phyloP scores from a whole-genome alignment of 169 alveolate genomes.

The Cryptosporidium meleagridis region DNA sequence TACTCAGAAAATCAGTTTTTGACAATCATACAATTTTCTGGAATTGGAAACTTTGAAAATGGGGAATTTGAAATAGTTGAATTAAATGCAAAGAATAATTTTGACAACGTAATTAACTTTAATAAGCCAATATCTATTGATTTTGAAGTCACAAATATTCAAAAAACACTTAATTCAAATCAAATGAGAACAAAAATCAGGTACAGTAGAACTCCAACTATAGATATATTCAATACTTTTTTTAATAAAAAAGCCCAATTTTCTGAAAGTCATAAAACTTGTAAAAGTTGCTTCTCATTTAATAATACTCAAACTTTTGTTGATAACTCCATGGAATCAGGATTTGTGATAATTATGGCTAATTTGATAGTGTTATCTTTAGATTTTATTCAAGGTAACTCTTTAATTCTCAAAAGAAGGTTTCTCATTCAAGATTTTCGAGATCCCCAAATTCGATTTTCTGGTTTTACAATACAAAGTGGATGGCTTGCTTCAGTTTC shows the following conservation, averaged over 20 bases:
- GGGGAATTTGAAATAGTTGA: not conserved
- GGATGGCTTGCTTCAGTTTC: constrained; percentile 34
- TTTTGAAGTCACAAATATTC: not conserved
- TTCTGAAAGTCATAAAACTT: not conserved
- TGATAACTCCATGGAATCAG: constrained; percentile 43
- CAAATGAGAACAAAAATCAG: not conserved
- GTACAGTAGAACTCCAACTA: constrained; percentile 8
- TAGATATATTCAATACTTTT: not conserved
- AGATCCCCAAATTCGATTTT: constrained; percentile 1
- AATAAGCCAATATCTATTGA: constrained; percentile 8
- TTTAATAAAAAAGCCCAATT: not conserved
- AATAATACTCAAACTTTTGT: constrained; percentile 3
- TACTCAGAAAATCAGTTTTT: constrained; percentile 8
- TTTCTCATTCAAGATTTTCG: constrained; percentile 11
- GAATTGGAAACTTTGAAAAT: constrained; percentile 9
- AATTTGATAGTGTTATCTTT: constrained; percentile 19
- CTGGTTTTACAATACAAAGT: not conserved
- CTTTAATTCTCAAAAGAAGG: constrained; percentile 18
- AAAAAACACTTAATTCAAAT: not conserved
- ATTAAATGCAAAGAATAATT: not conserved
- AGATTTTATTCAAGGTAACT: constrained; percentile 4
- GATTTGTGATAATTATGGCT: constrained; percentile 22
- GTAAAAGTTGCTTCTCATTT: constrained; percentile 35
- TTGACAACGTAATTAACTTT: not conserved
- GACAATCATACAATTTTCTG: constrained; percentile 40